Conservation (phyloP, 2,329 filamentous ascomycete species). For the Metarhizium humberi region DNA sequence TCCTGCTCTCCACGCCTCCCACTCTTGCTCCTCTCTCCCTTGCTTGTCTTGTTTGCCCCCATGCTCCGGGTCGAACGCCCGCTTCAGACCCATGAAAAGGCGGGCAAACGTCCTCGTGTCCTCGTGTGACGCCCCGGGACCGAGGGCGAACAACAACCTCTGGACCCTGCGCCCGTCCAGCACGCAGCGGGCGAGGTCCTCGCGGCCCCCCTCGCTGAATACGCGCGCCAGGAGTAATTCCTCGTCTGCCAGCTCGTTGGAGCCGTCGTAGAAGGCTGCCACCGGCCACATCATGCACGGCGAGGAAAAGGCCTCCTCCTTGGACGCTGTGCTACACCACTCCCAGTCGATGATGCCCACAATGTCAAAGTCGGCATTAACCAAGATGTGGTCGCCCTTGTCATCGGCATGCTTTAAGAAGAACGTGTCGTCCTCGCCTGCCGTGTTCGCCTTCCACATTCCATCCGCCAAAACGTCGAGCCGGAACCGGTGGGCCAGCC, state of each 20-base stretch:
- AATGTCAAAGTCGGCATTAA: constrained; percentile 31
- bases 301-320: constrained; percentile 21
- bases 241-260: constrained; percentile 9
- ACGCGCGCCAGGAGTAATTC: constrained; percentile 7
- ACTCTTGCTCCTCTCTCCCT: background rate
- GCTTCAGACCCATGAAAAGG: background rate
- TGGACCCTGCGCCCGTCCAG: constrained; percentile 8
- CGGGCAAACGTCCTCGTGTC: background rate
- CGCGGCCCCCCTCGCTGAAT: constrained; percentile 8
- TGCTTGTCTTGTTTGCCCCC: background rate
- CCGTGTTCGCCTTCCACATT: background rate
- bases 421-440: constrained; percentile 12
- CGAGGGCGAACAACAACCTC: constrained; percentile 11
- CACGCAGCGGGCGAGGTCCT: constrained; percentile 11
- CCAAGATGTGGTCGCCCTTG: constrained; percentile 35
- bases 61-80: background rate
- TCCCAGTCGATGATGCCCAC: constrained; percentile 20
- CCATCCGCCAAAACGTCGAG: background rate
- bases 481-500: constrained; percentile 5
- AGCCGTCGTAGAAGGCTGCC: constrained; percentile 19
- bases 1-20: background rate
- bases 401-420: constrained; percentile 36
- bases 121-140: background rate
- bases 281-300: constrained; percentile 27
- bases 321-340: constrained; percentile 15